These are phyloP conservation scores for Leptosphaerulina australis DNA, from an alignment of 2,329 filamentous ascomycete genomes.

Conservation along the genomic window DNA sequence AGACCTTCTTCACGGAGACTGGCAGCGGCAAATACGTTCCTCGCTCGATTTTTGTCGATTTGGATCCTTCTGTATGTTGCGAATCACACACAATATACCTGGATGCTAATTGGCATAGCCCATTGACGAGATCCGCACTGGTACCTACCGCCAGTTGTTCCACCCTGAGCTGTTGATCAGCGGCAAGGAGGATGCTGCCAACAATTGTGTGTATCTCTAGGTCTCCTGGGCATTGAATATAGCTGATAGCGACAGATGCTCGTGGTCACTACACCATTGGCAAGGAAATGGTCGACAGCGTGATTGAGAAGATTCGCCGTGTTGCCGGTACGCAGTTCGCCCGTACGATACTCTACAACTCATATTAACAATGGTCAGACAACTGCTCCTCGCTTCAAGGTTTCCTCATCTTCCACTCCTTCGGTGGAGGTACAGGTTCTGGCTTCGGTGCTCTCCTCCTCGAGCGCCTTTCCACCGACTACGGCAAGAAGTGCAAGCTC, in stretches of 20 bases:
- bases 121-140: conserved; percentile 75
- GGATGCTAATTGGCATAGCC: conserved; percentile 52
- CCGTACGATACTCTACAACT: background rate
- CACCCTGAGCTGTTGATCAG: conserved; percentile 74
- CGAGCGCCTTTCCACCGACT: conserved; percentile 74
- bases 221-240: background rate
- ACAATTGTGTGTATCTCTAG: conserved; percentile 64
- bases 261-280: conserved; percentile 78
- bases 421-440: conserved; percentile 74
- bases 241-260: conserved; percentile 58
- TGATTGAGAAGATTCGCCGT: conserved; percentile 72
- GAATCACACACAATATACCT: background rate
- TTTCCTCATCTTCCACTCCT: conserved; percentile 77
- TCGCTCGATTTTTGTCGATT: conserved; percentile 73
- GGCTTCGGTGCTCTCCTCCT: conserved; percentile 74
- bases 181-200: conserved; percentile 78
- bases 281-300: conserved; percentile 75
- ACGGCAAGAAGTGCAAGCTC: conserved; percentile 78
- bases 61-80: conserved; percentile 67
- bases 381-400: conserved; percentile 76
- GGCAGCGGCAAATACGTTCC: conserved; percentile 74
- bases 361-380: conserved; percentile 54
- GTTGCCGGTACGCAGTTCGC: conserved; percentile 62
- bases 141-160: conserved; percentile 70
- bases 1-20: conserved; percentile 77